Conservation (phyloP, 192 early-diverging fungal species). For the Coemansia sp. region DNA sequence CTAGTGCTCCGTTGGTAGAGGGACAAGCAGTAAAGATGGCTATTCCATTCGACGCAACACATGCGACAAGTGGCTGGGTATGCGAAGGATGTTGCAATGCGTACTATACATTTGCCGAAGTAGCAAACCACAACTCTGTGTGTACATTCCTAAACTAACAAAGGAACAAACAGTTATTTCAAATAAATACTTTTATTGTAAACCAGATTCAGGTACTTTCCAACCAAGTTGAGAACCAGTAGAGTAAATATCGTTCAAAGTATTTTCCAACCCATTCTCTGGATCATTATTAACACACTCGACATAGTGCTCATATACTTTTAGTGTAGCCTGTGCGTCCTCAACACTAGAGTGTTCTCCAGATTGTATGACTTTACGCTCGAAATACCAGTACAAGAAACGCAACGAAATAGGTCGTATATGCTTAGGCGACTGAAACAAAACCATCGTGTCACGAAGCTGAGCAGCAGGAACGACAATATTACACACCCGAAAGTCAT, state of each 20-base stretch:
- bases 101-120: not conserved
- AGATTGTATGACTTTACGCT: constrained; percentile 82
- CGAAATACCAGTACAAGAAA: constrained; percentile 90
- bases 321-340: constrained; percentile 85
- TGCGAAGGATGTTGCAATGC: not conserved
- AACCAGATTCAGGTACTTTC: constrained; percentile 33
- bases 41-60: not conserved
- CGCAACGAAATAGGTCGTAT: constrained; percentile 72
- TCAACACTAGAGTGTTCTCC: constrained; percentile 92
- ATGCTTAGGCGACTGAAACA: constrained; percentile 66
- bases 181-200: not conserved
- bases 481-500: constrained; percentile 96
- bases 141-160: constrained; percentile 5
- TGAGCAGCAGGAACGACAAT: constrained; percentile 83
- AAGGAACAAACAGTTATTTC: not conserved
- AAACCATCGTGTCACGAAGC: constrained; percentile 92
- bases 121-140: not conserved
- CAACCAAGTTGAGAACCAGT: constrained; percentile 35
- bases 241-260: constrained; percentile 70
- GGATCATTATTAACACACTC: constrained; percentile 66
- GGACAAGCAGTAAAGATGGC: not conserved
- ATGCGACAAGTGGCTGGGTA: not conserved
- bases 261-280: constrained; percentile 61
- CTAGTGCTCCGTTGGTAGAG: not conserved
- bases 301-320: constrained; percentile 82